A percentile compares a stretch with the other conserved stretches of the same genome.
Evolutionary conservation across 495 filamentous ascomycete species (phyloP).

Genomic region (Podospora sp.): DNA sequence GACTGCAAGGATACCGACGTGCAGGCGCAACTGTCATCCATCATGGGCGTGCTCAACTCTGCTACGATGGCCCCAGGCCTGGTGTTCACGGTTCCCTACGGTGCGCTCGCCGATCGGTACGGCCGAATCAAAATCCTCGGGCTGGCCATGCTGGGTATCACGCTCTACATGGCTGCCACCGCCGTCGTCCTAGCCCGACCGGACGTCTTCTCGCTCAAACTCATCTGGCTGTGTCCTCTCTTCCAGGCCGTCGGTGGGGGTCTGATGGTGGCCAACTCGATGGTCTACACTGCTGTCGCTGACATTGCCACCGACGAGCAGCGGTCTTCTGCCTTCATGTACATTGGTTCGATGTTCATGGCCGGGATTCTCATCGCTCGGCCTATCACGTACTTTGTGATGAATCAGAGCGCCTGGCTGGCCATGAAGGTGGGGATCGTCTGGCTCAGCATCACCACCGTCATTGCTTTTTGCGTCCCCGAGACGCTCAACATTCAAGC

Average conservation of each 20-base stretch:
- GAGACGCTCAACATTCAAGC: conserved; percentile 2
- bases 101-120: conserved; percentile 6
- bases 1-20: conserved; percentile 10
- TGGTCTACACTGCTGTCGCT: conserved; percentile 10
- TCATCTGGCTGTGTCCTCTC: background rate
- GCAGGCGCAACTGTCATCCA: background rate
- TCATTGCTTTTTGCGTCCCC: conserved; percentile 2
- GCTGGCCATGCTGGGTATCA: background rate
- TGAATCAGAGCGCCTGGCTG: conserved; percentile 6
- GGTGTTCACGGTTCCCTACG: conserved; percentile 1
- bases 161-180: background rate
- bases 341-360: background rate
- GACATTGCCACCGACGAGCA: conserved; percentile 13
- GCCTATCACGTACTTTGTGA: conserved; percentile 12
- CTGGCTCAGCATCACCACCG: background rate
- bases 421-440: background rate
- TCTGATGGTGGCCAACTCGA: background rate
- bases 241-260: conserved; percentile 8
- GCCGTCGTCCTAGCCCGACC: background rate
- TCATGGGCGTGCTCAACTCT: background rate
- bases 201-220: background rate
- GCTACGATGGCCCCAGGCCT: background rate
- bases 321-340: conserved; percentile 4
- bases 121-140: background rate
- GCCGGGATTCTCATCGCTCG: background rate